Evolutionary conservation across 2,329 filamentous ascomycete genomes (phyloP).

Genomic region (Trichoderma oligosporum): DNA sequence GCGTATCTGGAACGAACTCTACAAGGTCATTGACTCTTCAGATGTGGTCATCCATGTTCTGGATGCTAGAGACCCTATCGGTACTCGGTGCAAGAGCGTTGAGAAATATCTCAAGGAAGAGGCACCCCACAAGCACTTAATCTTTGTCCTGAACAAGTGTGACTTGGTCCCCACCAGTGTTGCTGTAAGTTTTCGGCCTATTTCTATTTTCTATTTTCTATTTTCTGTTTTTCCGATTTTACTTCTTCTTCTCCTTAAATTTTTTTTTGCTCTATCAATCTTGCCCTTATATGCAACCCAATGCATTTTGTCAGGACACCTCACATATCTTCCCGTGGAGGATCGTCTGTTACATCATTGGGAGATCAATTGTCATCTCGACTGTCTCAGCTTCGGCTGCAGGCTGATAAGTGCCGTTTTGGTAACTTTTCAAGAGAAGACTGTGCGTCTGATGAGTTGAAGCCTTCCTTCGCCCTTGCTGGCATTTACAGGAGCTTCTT

Average conservation of each 20-base stretch:
- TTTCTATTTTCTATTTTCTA: conserved; percentile 19
- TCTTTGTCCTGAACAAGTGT: conserved; percentile 44
- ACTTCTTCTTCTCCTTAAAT: no score
- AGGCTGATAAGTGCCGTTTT: conserved; percentile 83
- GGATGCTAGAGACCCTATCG: conserved; percentile 83
- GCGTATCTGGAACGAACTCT: conserved; percentile 93
- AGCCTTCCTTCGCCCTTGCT: conserved; percentile 60
- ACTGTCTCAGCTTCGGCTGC: conserved; percentile 35
- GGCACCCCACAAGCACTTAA: conserved; percentile 89
- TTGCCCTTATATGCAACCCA: conserved; percentile 46
- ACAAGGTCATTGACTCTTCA: conserved; percentile 92
- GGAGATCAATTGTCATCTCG: conserved; percentile 69
- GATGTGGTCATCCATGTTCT: conserved; percentile 95
- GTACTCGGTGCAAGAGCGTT: conserved; percentile 72
- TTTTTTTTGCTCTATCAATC: conserved; percentile 19
- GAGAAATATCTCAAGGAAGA: conserved; percentile 93
- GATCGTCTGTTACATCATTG: conserved; percentile 97
- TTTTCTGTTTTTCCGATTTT: conserved; percentile 22
- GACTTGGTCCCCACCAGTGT: conserved; percentile 89
- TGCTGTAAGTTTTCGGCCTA: conserved; percentile 70
- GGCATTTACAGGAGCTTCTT: conserved; percentile 80
- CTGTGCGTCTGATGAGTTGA: conserved; percentile 96
- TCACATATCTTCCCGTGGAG: conserved; percentile 67
- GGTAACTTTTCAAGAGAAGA: conserved; percentile 70
- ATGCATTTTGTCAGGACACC: conserved; percentile 82